These are phyloP conservation scores for Cystofilobasidium ferigula DNA, from an alignment of 768 basidiomycete genomes.

Conservation along the genomic window DNA sequence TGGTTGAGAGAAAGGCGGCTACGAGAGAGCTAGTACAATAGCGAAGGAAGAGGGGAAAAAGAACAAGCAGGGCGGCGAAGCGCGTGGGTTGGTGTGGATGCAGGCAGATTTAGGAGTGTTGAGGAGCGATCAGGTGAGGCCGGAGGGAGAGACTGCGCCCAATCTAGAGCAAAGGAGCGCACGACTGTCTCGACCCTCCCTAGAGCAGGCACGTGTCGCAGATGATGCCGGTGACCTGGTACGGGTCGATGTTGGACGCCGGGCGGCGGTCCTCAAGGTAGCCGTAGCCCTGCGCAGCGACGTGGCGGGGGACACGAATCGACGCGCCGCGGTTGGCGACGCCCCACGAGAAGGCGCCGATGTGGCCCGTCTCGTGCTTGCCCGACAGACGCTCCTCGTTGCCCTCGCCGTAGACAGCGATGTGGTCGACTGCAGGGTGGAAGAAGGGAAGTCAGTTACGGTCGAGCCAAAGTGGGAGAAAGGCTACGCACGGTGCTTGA, in stretches of 20 bases:
- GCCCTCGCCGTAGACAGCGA: constrained; percentile 58
- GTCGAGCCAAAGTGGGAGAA: background rate
- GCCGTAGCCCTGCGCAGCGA: constrained; percentile 84
- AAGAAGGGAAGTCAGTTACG: background rate
- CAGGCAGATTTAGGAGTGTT: no score
- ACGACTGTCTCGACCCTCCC: no score
- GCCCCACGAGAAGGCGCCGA: constrained; percentile 78
- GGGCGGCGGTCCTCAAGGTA: constrained; percentile 41
- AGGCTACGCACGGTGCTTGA: constrained; percentile 51
- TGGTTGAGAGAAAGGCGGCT: no score
- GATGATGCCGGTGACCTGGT: constrained; percentile 80
- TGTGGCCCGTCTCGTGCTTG: constrained; percentile 94
- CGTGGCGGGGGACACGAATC: constrained; percentile 89
- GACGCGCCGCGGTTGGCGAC: constrained; percentile 97
- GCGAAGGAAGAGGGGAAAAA: no score
- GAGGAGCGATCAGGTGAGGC: no score
- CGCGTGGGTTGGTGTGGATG: no score
- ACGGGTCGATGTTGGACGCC: constrained; percentile 97
- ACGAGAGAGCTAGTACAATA: no score
- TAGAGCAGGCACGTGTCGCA: constrained; percentile 39
- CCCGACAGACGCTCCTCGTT: constrained; percentile 94
- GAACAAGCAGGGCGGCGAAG: no score
- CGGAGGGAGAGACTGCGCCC: no score
- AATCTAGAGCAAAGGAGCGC: no score
- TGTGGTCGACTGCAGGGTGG: constrained; percentile 24